A percentile compares a stretch with the other conserved stretches of the same genome.
These are phyloP conservation scores for Nicotiana otophora DNA, from an alignment of 257 asterid species.

Conservation along the genomic window DNA sequence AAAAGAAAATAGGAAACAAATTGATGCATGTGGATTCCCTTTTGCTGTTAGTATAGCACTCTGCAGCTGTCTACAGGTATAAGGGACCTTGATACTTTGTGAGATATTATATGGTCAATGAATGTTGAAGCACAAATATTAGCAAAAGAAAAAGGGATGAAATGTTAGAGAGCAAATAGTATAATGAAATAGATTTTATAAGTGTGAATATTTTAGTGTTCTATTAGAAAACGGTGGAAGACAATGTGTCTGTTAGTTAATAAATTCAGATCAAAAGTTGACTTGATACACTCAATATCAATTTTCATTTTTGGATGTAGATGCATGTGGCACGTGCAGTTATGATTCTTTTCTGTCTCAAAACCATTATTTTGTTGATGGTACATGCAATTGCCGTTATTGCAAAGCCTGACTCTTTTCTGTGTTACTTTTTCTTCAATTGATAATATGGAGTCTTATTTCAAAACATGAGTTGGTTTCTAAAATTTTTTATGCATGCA, in stretches of 20 bases:
- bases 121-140: not conserved
- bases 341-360: not conserved
- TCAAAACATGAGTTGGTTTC: not conserved
- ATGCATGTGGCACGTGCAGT: not conserved
- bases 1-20: not conserved
- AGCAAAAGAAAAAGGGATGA: not conserved
- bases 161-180: not conserved
- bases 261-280: not conserved
- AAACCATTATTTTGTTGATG: not conserved
- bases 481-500: slow-evolving; percentile 18
- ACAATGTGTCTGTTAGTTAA: not conserved
- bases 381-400: not conserved
- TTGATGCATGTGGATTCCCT: slow-evolving; percentile 5
- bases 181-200: not conserved
- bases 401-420: not conserved
- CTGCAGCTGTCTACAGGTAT: not conserved
- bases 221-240: not conserved
- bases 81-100: not conserved
- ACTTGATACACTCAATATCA: not conserved
- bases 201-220: not conserved
- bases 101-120: not conserved
- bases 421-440: not conserved
- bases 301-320: not conserved
- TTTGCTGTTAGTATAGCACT: not conserved
- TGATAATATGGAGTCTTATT: not conserved